Conservation (phyloP, 768 basidiomycete genomes). For the Hygrophoropsis aurantiaca region DNA sequence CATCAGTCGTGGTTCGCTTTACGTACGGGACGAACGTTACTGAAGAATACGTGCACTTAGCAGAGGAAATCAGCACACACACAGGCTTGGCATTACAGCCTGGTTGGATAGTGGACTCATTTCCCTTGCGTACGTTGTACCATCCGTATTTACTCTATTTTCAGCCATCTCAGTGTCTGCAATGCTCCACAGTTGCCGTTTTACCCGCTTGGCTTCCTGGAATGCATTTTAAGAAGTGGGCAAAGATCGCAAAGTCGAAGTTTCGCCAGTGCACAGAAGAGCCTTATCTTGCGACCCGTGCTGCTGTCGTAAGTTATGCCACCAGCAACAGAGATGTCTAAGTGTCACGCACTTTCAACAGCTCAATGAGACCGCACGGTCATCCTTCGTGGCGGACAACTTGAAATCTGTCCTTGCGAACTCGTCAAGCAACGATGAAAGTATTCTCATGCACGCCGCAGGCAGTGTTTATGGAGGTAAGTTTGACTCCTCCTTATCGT, state of each 20-base stretch:
- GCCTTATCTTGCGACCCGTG: slow-evolving; percentile 6
- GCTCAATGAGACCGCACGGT: neutral
- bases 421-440: neutral
- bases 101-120: slow-evolving; percentile 40
- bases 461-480: neutral
- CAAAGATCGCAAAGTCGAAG: slow-evolving; percentile 8
- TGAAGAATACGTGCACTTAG: slow-evolving; percentile 30
- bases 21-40: slow-evolving; percentile 42
- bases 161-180: too few relatives aligned
- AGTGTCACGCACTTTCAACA: neutral
- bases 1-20: slow-evolving; percentile 35
- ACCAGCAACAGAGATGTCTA: neutral
- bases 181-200: slow-evolving; percentile 27
- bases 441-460: neutral
- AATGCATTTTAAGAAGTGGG: slow-evolving; percentile 36
- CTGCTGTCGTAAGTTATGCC: slow-evolving; percentile 6
- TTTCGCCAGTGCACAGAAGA: slow-evolving; percentile 8
- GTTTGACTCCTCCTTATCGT: too few relatives aligned
- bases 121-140: slow-evolving; percentile 39
- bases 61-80: slow-evolving; percentile 31
- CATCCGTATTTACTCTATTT: too few relatives aligned
- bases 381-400: neutral
- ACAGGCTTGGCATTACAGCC: slow-evolving; percentile 24
- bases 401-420: neutral
- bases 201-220: slow-evolving; percentile 46